These are phyloP conservation scores for Colletotrichum sp. DNA, from an alignment of 2,329 filamentous ascomycete genomes.

Conservation along the genomic window DNA sequence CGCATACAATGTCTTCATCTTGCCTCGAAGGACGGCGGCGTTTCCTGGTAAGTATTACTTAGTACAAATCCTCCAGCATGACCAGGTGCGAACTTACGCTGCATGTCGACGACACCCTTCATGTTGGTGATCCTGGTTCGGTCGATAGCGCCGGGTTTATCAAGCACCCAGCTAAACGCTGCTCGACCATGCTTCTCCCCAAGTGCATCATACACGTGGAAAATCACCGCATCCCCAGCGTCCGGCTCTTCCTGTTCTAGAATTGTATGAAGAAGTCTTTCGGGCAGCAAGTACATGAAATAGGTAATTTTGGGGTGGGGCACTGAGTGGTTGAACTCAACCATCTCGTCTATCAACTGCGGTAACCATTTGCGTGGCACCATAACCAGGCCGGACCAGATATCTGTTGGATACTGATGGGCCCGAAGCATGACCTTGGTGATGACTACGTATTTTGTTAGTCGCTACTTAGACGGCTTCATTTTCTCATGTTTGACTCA, in stretches of 20 bases:
- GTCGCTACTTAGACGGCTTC: neutral
- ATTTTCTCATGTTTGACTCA: neutral
- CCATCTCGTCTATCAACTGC: neutral
- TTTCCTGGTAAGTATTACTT: neutral
- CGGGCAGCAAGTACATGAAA: slow-evolving; percentile 4
- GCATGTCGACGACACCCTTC: slow-evolving; percentile 2
- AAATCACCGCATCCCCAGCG: neutral
- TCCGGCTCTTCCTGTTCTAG: neutral
- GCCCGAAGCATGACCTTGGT: slow-evolving; percentile 3
- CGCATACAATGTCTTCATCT: slow-evolving; percentile 8
- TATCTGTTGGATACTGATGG: slow-evolving; percentile 1
- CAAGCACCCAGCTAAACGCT: neutral
- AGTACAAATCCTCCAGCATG: no score
- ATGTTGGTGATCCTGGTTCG: slow-evolving; percentile 8
- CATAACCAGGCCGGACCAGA: slow-evolving; percentile 1
- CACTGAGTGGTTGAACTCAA: neutral
- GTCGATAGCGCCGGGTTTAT: neutral
- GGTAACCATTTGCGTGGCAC: neutral
- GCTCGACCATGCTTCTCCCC: neutral
- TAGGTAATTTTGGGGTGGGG: slow-evolving; percentile 8
- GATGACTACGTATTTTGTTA: neutral
- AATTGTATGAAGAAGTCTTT: neutral
- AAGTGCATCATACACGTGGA: slow-evolving; percentile 4
- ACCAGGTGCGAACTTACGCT: neutral
- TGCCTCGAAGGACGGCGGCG: neutral